A percentile compares a stretch with the other conserved stretches of the same genome.
Conservation (phyloP, 148 eudicot species). For the Limonium bicolor region DNA sequence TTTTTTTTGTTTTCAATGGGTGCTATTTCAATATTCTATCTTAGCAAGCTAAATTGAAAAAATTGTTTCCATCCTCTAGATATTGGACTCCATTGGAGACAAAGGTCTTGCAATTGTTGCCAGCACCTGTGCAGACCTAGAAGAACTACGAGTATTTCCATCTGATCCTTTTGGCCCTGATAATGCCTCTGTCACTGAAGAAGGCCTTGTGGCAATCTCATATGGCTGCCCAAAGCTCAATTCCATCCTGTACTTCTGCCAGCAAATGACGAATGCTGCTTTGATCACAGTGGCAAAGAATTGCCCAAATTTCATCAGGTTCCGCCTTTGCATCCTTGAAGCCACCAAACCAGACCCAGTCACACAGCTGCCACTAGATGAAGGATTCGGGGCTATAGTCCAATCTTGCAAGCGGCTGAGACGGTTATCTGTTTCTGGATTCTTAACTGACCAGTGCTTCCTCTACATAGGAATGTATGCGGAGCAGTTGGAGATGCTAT, state of each 20-base stretch:
- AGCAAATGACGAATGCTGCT: constrained; percentile 83
- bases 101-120: constrained; percentile 66
- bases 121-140: constrained; percentile 59
- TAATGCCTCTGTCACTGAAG: constrained; percentile 66
- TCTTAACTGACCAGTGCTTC: constrained; percentile 68
- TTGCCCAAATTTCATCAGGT: constrained; percentile 58
- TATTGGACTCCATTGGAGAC: constrained; percentile 85
- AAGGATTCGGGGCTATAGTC: constrained; percentile 82
- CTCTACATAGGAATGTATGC: constrained; percentile 67
- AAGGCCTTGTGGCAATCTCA: constrained; percentile 74
- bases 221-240: constrained; percentile 83
- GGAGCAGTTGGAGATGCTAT: constrained; percentile 84
- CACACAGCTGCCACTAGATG: constrained; percentile 63
- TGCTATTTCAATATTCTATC: too few species aligned
- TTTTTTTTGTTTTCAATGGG: too few species aligned
- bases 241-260: constrained; percentile 78
- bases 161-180: constrained; percentile 74
- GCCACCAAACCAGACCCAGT: constrained; percentile 63
- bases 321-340: constrained; percentile 79
- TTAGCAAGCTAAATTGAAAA: neutral
- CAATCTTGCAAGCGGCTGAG: constrained; percentile 55
- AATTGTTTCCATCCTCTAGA: constrained; percentile 34
- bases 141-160: constrained; percentile 72
- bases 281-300: constrained; percentile 47
- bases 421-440: constrained; percentile 82